These are phyloP conservation scores for Pythium chondricola DNA, from an alignment of 352 stramenopile genomes.

Conservation along the genomic window DNA sequence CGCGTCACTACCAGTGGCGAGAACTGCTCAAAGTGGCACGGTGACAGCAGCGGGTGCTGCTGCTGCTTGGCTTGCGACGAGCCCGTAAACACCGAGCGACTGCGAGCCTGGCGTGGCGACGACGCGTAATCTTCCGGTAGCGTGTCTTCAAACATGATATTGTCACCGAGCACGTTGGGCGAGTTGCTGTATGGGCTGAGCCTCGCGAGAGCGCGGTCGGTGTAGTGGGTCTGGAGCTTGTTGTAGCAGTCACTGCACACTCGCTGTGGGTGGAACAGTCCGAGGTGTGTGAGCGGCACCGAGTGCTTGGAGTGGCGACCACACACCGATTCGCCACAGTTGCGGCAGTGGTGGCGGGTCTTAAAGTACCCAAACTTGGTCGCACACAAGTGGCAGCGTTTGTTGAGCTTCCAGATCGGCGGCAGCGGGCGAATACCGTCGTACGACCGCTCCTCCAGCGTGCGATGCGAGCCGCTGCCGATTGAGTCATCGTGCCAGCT, in stretches of 20 bases:
- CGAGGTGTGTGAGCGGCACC: slow-evolving; percentile 53
- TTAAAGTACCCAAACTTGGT: slow-evolving; percentile 74
- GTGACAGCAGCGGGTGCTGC: slow-evolving; percentile 10
- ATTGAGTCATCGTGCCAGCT: slow-evolving; percentile 13
- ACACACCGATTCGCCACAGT: slow-evolving; percentile 77
- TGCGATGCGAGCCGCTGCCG: slow-evolving; percentile 8
- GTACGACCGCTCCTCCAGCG: slow-evolving; percentile 10
- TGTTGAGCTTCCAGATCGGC: slow-evolving; percentile 47
- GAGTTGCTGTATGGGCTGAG: slow-evolving; percentile 7
- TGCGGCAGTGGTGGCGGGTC: slow-evolving; percentile 76
- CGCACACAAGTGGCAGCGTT: slow-evolving; percentile 58
- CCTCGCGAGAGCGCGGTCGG: slow-evolving; percentile 21
- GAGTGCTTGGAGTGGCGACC: slow-evolving; percentile 54
- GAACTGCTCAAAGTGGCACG: background rate
- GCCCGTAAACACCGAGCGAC: slow-evolving; percentile 9
- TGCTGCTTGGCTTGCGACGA: background rate
- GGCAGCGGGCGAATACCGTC: slow-evolving; percentile 13
- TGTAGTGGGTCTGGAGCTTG: slow-evolving; percentile 45
- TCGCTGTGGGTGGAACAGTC: slow-evolving; percentile 46
- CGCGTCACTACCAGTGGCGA: background rate
- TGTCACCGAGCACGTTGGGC: background rate
- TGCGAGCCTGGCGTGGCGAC: slow-evolving; percentile 7
- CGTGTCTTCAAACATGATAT: slow-evolving; percentile 3
- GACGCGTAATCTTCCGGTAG: slow-evolving; percentile 2
- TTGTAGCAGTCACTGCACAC: slow-evolving; percentile 66